Evolutionary conservation across 495 filamentous ascomycete species (phyloP), one percentile per base, ranked within the genome.

Genomic region (Trichoderma asperelloides): DNA sequence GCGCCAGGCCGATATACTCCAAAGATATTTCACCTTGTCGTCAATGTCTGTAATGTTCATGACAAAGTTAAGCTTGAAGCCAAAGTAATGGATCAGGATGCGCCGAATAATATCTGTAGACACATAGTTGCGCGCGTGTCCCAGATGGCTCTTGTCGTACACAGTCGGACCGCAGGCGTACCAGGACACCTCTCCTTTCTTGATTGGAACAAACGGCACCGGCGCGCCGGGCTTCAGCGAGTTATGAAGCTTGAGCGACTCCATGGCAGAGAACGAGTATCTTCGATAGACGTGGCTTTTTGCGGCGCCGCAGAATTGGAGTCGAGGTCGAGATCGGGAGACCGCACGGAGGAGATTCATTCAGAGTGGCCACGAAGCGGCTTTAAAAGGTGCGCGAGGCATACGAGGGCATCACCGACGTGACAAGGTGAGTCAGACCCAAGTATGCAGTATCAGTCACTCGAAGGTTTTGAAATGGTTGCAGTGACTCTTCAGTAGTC

Each of bases 31-130:
- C 71, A 90, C 87, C 86, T 96, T 98, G 78, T 96, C 92, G 74
- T 96, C 92, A 2, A 96, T 85, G 78, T 96, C 78, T 5, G 93
- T 96, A 70, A 96, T 91, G 76, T 98, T 98, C 89, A 96, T 94
- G 62, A 97, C 92, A 82, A 96, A 97, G 55, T 89, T 85, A 66
- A 98, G 87, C 40, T 93, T 81, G 75, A 88, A 96, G 57, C 86
- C 85, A 74, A 97, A 96, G 77, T 96, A 94, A 73, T 96, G 88
- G 69, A 81, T 76, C 78, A 98, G 79, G 70, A 97, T 91, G 71
- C 95, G 84, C 45, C 93, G 86, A 68, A 98, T 87, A 60, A 98
- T 95, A 77, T 98, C 95, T 18, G 91, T 96, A 39, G 86, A 90
- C 65, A 97, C 91, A 88, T 97, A 97, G 78, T 96, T 98, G 65